Percentiles rank a stretch among this genome's conserved stretches.
These are phyloP conservation scores for Crithidia bombi DNA, from an alignment of 208 protist species.

Conservation along the genomic window DNA sequence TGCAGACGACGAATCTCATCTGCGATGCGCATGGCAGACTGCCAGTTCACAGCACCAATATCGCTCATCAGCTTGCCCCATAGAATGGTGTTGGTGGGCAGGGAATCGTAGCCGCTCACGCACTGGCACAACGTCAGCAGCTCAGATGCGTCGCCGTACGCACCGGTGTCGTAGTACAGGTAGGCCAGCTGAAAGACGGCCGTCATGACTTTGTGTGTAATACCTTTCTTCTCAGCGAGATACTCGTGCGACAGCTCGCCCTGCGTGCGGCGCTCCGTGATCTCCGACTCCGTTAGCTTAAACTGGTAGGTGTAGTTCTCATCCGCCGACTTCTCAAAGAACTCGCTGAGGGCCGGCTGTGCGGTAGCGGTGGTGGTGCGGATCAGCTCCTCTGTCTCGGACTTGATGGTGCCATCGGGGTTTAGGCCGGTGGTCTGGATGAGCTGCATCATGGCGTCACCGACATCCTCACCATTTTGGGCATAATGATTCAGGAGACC, in stretches of 20 bases:
- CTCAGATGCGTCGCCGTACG: constrained; percentile 83
- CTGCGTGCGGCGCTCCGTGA: constrained; percentile 70
- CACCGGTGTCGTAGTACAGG: constrained; percentile 87
- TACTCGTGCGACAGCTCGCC: constrained; percentile 79
- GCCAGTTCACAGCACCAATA: constrained; percentile 84
- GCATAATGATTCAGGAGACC: constrained; percentile 79
- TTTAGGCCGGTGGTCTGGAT: constrained; percentile 77
- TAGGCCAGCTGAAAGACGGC: constrained; percentile 82
- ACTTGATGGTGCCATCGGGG: constrained; percentile 64
- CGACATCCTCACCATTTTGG: constrained; percentile 70
- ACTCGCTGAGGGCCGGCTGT: constrained; percentile 71
- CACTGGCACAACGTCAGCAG: constrained; percentile 83
- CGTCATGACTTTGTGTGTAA: constrained; percentile 71
- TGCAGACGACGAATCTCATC: constrained; percentile 75
- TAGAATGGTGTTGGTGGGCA: constrained; percentile 61
- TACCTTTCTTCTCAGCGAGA: constrained; percentile 66
- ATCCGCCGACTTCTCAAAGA: constrained; percentile 72
- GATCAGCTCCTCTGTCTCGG: constrained; percentile 76
- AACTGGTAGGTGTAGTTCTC: constrained; percentile 84
- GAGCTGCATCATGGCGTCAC: constrained; percentile 68
- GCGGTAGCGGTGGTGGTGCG: constrained; percentile 51
- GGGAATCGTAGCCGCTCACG: constrained; percentile 75
- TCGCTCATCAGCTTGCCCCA: constrained; percentile 92
- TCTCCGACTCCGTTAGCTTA: constrained; percentile 71
- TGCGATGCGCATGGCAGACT: constrained; percentile 74